Percentiles rank a stretch among this genome's conserved stretches.
Evolutionary conservation across 306 rosid genomes (phyloP).

Genomic region (Cicer chorassanicum): DNA sequence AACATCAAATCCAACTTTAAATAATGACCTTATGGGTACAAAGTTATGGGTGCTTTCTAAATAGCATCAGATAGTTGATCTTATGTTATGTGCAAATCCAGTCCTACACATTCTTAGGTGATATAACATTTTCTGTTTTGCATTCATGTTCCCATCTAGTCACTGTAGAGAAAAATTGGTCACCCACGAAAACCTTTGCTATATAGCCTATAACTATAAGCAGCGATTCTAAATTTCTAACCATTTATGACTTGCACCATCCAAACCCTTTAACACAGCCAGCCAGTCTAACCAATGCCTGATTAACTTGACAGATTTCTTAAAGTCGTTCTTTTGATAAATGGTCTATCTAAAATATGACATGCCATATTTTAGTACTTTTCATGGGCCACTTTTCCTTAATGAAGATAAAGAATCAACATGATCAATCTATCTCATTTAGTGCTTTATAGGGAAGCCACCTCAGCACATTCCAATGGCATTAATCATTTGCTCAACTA

Average conservation of each 20-base stretch:
- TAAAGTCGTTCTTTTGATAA: not conserved
- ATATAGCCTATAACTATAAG: constrained; percentile 28
- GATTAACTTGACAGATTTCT: constrained; percentile 30
- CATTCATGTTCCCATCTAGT: not conserved
- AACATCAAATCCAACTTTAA: not conserved
- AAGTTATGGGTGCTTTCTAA: not conserved
- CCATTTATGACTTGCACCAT: too few species aligned
- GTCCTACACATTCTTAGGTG: constrained; percentile 4
- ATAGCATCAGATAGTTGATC: not conserved
- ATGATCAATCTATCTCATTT: constrained; percentile 23
- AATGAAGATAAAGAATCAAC: constrained; percentile 22
- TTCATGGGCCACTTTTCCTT: constrained; percentile 3
- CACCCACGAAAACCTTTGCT: constrained; percentile 4
- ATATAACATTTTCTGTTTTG: constrained; percentile 10
- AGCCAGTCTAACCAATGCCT: not conserved
- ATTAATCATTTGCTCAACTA: not conserved
- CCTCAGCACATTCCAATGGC: constrained; percentile 19
- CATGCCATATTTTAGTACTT: constrained; percentile 23
- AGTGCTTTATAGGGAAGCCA: constrained; percentile 27
- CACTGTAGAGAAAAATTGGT: constrained; percentile 13
- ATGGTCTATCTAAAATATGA: constrained; percentile 14
- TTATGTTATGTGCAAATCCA: not conserved
- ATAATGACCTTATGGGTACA: not conserved
- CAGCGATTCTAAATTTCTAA: constrained; percentile 18
- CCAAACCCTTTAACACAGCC: constrained; percentile 19